Percentiles rank a stretch among this genome's conserved stretches.
Evolutionary conservation across 2,329 filamentous ascomycete species (phyloP).

Genomic region (Pyrenochaeta sp.): DNA sequence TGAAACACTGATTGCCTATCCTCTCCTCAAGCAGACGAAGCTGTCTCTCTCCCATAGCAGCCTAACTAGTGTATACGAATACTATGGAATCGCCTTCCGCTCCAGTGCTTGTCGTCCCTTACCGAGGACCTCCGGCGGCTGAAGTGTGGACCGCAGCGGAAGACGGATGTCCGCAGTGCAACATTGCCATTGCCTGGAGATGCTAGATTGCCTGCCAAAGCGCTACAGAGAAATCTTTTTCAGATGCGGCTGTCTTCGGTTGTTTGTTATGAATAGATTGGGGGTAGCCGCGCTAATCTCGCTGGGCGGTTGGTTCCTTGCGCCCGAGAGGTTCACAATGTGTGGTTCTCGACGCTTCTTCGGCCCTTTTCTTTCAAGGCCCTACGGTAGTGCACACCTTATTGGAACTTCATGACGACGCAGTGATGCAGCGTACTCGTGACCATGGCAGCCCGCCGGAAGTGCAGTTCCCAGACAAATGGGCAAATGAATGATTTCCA

Average conservation of each 20-base stretch:
- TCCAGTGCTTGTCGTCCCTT: background rate
- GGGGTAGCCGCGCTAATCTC: constrained; percentile 8
- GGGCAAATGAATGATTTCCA: background rate
- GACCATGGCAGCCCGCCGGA: background rate
- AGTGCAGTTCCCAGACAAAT: background rate
- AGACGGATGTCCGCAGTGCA: constrained; percentile 25
- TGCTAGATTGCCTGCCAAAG: no score
- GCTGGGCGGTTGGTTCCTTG: background rate
- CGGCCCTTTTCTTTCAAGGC: background rate
- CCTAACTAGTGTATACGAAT: background rate
- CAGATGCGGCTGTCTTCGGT: background rate
- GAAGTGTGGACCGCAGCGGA: constrained; percentile 21
- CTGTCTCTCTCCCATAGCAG: background rate
- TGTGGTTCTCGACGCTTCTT: constrained; percentile 4
- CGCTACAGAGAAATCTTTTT: background rate
- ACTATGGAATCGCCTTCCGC: background rate
- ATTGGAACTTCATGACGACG: constrained; percentile 18
- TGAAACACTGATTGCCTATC: background rate
- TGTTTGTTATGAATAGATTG: constrained; percentile 1
- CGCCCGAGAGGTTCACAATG: background rate
- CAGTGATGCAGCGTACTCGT: constrained; percentile 7
- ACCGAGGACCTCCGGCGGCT: constrained; percentile 15
- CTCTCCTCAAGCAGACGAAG: background rate
- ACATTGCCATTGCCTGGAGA: constrained; percentile 6
- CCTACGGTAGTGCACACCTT: constrained; percentile 13